Percentiles rank a stretch among this genome's conserved stretches.
phyloP scores from a whole-genome alignment of 305 asterid genomes.

The Rubia peregrina region DNA sequence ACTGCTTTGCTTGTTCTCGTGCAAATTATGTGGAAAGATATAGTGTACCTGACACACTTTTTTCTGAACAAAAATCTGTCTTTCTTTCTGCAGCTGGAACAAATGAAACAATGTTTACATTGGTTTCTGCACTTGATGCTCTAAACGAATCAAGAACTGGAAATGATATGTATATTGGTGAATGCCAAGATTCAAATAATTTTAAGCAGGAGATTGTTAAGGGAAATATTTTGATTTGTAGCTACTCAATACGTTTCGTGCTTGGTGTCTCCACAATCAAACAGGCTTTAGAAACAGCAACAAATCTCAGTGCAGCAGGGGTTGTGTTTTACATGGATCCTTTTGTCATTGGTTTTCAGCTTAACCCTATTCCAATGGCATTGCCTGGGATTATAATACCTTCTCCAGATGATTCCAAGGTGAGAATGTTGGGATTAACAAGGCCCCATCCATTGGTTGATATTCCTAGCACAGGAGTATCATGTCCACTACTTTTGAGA shows the following conservation, averaged over 20 bases:
- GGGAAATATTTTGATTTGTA: conserved; percentile 84
- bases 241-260: conserved; percentile 94
- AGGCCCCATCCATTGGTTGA: background rate
- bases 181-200: conserved; percentile 79
- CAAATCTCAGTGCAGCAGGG: conserved; percentile 78
- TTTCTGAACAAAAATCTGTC: background rate
- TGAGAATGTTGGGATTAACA: conserved; percentile 27
- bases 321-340: conserved; percentile 96
- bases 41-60: background rate
- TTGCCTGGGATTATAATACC: conserved; percentile 87
- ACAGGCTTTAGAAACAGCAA: conserved; percentile 76
- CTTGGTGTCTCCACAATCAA: conserved; percentile 91
- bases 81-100: conserved; percentile 72
- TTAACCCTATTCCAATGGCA: conserved; percentile 77
- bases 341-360: conserved; percentile 81
- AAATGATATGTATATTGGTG: conserved; percentile 66
- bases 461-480: background rate
- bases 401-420: conserved; percentile 84
- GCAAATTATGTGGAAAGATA: background rate
- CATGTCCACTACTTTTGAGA: conserved; percentile 1
- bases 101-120: conserved; percentile 45
- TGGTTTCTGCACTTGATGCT: conserved; percentile 79
- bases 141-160: conserved; percentile 40
- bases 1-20: background rate
- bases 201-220: conserved; percentile 51